Conservation (phyloP, 352 stramenopile species). For the Globisporangium recalcitrans region DNA sequence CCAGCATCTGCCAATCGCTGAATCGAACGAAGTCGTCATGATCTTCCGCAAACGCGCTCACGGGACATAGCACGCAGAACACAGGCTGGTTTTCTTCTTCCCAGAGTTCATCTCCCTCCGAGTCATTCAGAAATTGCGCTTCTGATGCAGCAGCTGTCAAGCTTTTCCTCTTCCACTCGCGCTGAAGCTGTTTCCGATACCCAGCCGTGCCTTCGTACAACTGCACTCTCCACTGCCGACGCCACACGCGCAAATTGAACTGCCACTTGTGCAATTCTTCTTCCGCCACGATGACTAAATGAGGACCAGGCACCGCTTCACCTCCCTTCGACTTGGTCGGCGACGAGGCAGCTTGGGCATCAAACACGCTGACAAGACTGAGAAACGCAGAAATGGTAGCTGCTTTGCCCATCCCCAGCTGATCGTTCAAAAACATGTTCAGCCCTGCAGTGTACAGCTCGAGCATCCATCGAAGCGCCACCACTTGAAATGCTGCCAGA, state of each 20-base stretch:
- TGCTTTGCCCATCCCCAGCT: constrained; percentile 84
- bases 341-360: constrained; percentile 4
- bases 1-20: constrained; percentile 56
- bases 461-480: constrained; percentile 79
- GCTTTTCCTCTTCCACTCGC: constrained; percentile 44
- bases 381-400: constrained; percentile 73
- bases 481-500: constrained; percentile 69
- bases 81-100: constrained; percentile 36
- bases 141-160: background rate
- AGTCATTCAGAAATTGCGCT: constrained; percentile 29
- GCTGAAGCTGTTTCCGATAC: constrained; percentile 41
- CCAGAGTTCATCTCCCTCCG: constrained; percentile 38
- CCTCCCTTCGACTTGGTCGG: background rate
- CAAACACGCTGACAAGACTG: constrained; percentile 40
- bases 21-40: constrained; percentile 40
- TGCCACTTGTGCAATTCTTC: constrained; percentile 81
- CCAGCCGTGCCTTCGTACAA: constrained; percentile 39
- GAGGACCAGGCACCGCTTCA: constrained; percentile 27
- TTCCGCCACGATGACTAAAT: constrained; percentile 73
- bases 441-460: constrained; percentile 55
- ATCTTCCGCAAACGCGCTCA: constrained; percentile 52
- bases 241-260: constrained; percentile 57
- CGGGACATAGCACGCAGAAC: constrained; percentile 60
- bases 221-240: constrained; percentile 49
- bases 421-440: constrained; percentile 82